phyloP scores from a whole-genome alignment of 345 rosid species.

The Stellera chamaejasme region DNA sequence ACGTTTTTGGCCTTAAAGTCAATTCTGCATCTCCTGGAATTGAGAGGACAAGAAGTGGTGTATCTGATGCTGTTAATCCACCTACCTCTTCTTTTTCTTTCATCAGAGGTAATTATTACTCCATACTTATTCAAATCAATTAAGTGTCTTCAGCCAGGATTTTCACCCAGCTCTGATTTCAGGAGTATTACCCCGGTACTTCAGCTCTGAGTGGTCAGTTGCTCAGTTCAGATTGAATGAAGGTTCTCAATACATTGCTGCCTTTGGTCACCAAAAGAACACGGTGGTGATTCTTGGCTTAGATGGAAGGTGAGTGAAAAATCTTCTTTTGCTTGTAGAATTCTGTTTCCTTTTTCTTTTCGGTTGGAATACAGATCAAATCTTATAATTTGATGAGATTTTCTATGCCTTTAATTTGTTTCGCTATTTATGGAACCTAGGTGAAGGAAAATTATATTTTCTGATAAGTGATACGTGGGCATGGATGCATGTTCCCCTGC shows the following conservation, averaged over 20 bases:
- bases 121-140: not conserved
- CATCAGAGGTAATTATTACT: slow-evolving; percentile 49
- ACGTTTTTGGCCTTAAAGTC: slow-evolving; percentile 77
- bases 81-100: slow-evolving; percentile 47
- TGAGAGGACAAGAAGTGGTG: slow-evolving; percentile 32
- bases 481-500: too few relatives aligned
- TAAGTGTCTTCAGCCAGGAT: not conserved
- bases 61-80: slow-evolving; percentile 16
- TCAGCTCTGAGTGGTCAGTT: slow-evolving; percentile 96
- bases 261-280: slow-evolving; percentile 85
- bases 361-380: too few relatives aligned
- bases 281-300: slow-evolving; percentile 81
- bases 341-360: too few relatives aligned
- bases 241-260: slow-evolving; percentile 71
- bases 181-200: slow-evolving; percentile 94
- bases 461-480: too few relatives aligned
- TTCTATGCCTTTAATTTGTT: too few relatives aligned
- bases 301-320: slow-evolving; percentile 77
- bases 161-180: slow-evolving; percentile 3
- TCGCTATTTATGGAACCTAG: too few relatives aligned
- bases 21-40: slow-evolving; percentile 40
- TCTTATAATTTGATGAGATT: too few relatives aligned
- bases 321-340: too few relatives aligned
- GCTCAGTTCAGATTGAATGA: slow-evolving; percentile 81
- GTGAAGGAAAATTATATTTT: too few relatives aligned